Percentiles rank a stretch among this genome's conserved stretches.
These are phyloP conservation scores for Starmerella etchellsii DNA, from an alignment of 805 yeast genomes.

Conservation along the genomic window DNA sequence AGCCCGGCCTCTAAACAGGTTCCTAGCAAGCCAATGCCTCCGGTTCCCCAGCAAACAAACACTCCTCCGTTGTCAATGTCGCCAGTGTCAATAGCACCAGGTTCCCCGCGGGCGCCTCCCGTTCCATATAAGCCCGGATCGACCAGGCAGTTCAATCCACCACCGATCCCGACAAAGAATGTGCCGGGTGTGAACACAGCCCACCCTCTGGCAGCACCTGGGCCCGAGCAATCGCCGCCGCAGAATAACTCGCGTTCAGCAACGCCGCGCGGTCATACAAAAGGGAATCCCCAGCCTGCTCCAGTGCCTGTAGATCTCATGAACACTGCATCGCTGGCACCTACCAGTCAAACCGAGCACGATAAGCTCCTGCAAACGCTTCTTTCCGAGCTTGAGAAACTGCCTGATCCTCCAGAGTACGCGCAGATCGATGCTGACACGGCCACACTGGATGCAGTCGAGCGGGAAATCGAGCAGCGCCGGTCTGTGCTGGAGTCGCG, in stretches of 20 bases:
- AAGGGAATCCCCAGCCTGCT: too few relatives aligned
- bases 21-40: too few relatives aligned
- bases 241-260: neutral
- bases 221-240: neutral
- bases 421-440: neutral
- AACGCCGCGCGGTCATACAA: too few relatives aligned
- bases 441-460: neutral
- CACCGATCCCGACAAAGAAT: too few relatives aligned
- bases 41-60: too few relatives aligned
- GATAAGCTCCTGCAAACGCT: neutral
- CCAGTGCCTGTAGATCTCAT: conserved; percentile 1
- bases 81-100: too few relatives aligned
- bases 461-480: neutral
- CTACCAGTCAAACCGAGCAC: neutral
- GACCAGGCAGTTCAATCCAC: too few relatives aligned
- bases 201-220: neutral
- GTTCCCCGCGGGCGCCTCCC: too few relatives aligned
- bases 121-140: too few relatives aligned
- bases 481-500: neutral
- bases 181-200: neutral
- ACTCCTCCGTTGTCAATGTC: too few relatives aligned
- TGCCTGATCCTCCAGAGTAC: neutral
- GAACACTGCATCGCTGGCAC: neutral
- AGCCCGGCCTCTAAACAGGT: neutral
- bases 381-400: neutral